Conservation (phyloP, 176 grass and related monocot species). For the Dactylis glomerata region DNA sequence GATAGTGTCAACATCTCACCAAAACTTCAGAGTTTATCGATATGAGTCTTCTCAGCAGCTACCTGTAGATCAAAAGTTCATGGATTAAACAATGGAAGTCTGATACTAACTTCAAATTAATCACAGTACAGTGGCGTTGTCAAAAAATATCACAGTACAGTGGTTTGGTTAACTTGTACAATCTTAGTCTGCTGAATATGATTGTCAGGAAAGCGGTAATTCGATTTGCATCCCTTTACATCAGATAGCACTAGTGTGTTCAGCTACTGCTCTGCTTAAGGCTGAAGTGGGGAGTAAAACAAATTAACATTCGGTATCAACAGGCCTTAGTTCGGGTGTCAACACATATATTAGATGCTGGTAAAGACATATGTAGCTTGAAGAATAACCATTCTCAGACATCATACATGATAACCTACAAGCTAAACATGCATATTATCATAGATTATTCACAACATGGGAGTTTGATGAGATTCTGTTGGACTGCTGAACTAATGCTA, state of each 20-base stretch:
- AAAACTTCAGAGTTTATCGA: slow-evolving; percentile 9
- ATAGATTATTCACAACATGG: not conserved
- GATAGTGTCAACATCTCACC: not conserved
- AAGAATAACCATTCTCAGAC: not conserved
- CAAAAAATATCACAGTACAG: not conserved
- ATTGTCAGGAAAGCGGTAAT: not conserved
- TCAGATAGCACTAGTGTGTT: not conserved
- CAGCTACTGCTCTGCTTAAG: not conserved
- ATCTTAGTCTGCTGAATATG: not conserved
- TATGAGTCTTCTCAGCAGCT: slow-evolving; percentile 6
- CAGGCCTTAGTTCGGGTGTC: not conserved
- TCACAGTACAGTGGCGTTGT: not conserved
- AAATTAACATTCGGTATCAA: not conserved
- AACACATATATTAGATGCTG: not conserved
- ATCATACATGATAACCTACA: slow-evolving; percentile 1
- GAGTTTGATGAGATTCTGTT: not conserved
- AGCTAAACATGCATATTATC: not conserved
- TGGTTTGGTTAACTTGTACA: not conserved
- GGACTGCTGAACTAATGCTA: not conserved
- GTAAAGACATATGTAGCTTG: not conserved
- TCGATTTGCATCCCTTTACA: not conserved
- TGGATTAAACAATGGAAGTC: not conserved
- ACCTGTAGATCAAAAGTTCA: slow-evolving; percentile 15
- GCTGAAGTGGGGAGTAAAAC: not conserved
- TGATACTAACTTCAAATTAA: slow-evolving; percentile 5